Percentiles rank a stretch among this genome's conserved stretches.
Evolutionary conservation across 306 rosid genomes (phyloP).

Genomic region (Geum urbanum): DNA sequence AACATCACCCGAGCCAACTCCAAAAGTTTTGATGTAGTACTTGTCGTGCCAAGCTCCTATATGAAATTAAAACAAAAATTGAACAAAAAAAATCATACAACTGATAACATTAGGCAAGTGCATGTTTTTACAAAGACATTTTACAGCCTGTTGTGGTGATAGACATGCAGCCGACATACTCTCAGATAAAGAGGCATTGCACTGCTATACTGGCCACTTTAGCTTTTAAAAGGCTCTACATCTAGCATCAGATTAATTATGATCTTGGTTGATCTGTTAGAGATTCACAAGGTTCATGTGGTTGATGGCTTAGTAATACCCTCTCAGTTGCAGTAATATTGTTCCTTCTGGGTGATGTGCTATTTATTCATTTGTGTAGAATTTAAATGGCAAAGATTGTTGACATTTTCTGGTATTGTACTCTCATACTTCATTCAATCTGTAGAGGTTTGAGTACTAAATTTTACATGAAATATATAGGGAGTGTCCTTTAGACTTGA

Average conservation of each 20-base stretch:
- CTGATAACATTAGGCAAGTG: neutral
- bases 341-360: neutral
- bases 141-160: neutral
- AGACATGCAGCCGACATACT: neutral
- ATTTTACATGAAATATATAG: constrained; percentile 28
- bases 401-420: no score
- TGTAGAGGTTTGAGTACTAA: neutral
- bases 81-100: no score
- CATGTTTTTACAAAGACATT: neutral
- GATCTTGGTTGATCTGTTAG: neutral
- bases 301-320: neutral
- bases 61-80: no score
- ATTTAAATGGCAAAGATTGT: neutral
- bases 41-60: no score
- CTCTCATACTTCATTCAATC: neutral
- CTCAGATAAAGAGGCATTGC: neutral
- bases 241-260: neutral
- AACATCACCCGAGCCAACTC: no score
- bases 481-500: constrained; percentile 92
- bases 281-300: neutral
- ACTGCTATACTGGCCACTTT: neutral
- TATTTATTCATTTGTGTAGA: neutral
- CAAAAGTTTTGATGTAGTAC: neutral
- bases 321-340: neutral
- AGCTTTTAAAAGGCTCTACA: neutral